Evolutionary conservation across 2,329 filamentous ascomycete genomes (phyloP).

Genomic region (Penicillium concentricum): DNA sequence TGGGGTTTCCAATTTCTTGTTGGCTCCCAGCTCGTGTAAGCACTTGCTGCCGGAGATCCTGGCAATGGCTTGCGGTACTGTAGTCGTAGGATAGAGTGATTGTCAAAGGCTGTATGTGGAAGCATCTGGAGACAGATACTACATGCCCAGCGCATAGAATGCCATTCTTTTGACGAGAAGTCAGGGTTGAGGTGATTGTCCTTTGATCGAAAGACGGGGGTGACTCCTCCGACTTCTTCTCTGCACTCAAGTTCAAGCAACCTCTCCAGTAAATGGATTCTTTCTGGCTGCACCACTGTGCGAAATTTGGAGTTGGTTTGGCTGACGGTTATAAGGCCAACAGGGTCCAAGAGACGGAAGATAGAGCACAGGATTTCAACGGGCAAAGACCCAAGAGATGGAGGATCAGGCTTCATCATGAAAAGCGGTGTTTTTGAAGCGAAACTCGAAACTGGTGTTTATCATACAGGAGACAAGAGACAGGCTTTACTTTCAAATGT

Average conservation of each 20-base stretch:
- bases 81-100: slow-evolving; percentile 7
- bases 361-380: slow-evolving; percentile 5
- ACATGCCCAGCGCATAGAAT: slow-evolving; percentile 9
- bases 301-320: slow-evolving; percentile 10
- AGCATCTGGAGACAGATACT: slow-evolving; percentile 8
- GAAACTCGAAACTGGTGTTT: not conserved
- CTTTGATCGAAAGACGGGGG: not conserved
- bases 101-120: slow-evolving; percentile 5
- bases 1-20: not conserved
- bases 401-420: not conserved
- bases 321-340: slow-evolving; percentile 6
- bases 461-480: not conserved
- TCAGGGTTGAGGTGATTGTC: not conserved
- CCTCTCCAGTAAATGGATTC: slow-evolving; percentile 5
- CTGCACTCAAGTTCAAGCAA: slow-evolving; percentile 9
- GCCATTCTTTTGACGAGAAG: slow-evolving; percentile 4
- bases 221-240: slow-evolving; percentile 3
- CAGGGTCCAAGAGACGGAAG: slow-evolving; percentile 9
- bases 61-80: slow-evolving; percentile 10
- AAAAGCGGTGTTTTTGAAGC: not conserved
- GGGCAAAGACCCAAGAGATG: slow-evolving; percentile 1
- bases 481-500: not conserved
- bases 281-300: slow-evolving; percentile 1
- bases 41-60: not conserved
- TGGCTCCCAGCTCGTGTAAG: slow-evolving; percentile 3